Percentiles rank a stretch among this genome's conserved stretches.
phyloP scores from a whole-genome alignment of 768 basidiomycete species.

The Pleurotus ostreatus region DNA sequence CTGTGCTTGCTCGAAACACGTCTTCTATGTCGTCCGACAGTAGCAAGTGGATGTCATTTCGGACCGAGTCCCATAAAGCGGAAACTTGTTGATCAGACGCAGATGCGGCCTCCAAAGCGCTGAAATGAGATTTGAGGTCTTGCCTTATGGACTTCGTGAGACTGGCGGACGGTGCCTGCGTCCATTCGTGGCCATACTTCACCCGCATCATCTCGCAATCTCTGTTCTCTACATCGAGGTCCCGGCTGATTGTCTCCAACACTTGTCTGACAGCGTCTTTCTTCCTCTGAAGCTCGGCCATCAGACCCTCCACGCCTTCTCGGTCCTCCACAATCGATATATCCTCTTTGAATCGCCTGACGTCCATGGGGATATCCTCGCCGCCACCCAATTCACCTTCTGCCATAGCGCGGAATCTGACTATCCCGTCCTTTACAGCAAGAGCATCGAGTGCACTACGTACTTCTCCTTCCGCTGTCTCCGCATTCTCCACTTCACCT shows the following conservation, averaged over 20 bases:
- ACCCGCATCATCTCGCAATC: slow-evolving; percentile 89
- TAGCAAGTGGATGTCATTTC: slow-evolving; percentile 60
- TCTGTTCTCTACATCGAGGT: slow-evolving; percentile 77
- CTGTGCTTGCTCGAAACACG: slow-evolving; percentile 53
- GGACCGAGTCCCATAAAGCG: slow-evolving; percentile 67
- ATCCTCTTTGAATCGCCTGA: slow-evolving; percentile 72
- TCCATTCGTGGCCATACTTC: slow-evolving; percentile 84
- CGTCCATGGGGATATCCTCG: slow-evolving; percentile 68
- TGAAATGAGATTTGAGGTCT: slow-evolving; percentile 74
- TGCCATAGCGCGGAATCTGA: slow-evolving; percentile 66
- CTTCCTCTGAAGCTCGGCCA: slow-evolving; percentile 54
- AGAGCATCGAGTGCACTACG: slow-evolving; percentile 77
- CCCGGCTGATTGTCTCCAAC: slow-evolving; percentile 56
- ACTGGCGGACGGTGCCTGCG: slow-evolving; percentile 77
- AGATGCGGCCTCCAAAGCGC: slow-evolving; percentile 71
- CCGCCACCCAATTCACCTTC: slow-evolving; percentile 59
- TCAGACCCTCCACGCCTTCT: slow-evolving; percentile 61
- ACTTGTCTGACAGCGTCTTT: slow-evolving; percentile 56
- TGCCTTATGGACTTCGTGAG: slow-evolving; percentile 67
- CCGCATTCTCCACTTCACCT: slow-evolving; percentile 83
- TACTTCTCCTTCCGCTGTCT: slow-evolving; percentile 77
- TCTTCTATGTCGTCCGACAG: slow-evolving; percentile 58
- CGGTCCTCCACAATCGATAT: slow-evolving; percentile 64
- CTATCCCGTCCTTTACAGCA: slow-evolving; percentile 68
- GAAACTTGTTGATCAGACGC: slow-evolving; percentile 75